phyloP scores from a whole-genome alignment of 169 alveolate species.

The Eimeria acervulina region DNA sequence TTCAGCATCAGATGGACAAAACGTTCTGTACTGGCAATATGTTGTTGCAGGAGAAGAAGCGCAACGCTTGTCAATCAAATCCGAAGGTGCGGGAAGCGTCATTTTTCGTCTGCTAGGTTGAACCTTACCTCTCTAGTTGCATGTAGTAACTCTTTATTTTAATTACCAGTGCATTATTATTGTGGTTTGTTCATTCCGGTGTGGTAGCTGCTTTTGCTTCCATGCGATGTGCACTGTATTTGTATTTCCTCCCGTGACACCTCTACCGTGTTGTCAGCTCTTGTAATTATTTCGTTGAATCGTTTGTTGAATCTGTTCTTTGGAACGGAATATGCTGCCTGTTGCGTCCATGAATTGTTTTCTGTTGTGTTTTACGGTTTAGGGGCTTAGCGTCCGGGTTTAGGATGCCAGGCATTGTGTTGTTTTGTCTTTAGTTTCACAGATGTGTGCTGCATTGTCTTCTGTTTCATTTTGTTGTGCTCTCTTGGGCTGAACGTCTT shows the following conservation, averaged over 20 bases:
- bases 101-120: neutral
- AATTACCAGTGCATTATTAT: neutral
- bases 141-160: neutral
- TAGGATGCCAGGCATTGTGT: neutral
- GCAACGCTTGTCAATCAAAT: neutral
- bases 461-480: neutral
- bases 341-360: neutral
- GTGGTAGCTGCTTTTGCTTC: neutral
- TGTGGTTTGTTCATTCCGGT: neutral
- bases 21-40: neutral
- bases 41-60: conserved; percentile 2
- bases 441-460: neutral
- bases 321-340: neutral
- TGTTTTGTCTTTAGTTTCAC: neutral
- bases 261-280: neutral
- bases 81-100: neutral
- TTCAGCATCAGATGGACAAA: neutral
- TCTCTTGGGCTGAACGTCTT: neutral
- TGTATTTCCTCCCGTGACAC: neutral
- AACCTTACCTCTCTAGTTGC: neutral
- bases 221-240: neutral
- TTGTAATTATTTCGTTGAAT: neutral
- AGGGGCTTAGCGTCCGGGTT: too few relatives aligned
- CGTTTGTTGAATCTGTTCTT: neutral
- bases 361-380: too few relatives aligned